Evolutionary conservation across 2,329 filamentous ascomycete species (phyloP), one percentile per base, ranked within the genome.

Genomic region (Aspergillus clavatus): DNA sequence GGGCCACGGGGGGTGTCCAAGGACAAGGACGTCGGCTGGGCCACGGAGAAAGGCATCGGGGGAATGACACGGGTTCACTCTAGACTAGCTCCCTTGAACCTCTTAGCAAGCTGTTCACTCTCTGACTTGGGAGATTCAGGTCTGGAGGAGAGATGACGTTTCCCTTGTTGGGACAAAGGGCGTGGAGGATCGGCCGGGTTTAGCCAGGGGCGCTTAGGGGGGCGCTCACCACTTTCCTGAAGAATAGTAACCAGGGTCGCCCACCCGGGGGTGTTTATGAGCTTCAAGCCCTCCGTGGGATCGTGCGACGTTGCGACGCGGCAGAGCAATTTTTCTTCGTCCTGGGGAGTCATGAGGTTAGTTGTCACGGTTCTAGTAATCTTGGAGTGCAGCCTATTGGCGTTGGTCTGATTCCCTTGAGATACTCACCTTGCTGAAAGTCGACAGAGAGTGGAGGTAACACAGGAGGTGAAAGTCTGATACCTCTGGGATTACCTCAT

Each of bases 381-480:
- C 10, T 26, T 8, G 14, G 29, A 4, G n/a, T 18, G n/a, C 4
- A 33, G 14, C 29, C 11, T 7, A 18, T 18, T 33, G 14, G 12
- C n/a, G n/a, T n/a, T 10, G 14, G 11, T 16, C 29, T 10, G 14
- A 18, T 33, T 14, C 14, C 14, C n/a, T n/a, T n/a, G 29, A n/a
- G 4, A 10, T 16, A 68, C 75, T 61, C 73, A 95, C 93, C 83
- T 94, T 89, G 65, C 81, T 88, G 29, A 98, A 75, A 29, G 95
- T 83, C 33, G 83, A 84, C 70, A 95, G 81, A 35, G 80, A 79
- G 60, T 87, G 85, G 47, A 98, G 75, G 70, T 89, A 97, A 68
- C 82, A 86, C n/a, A 98, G 76, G 12, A 97, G 76, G 65, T 98
- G 93, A 67, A 98, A 98, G 69, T 97, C 90, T 5, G 90, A 95